phyloP scores from a whole-genome alignment of 306 rosid genomes.

The Hippophae gyantsensis region DNA sequence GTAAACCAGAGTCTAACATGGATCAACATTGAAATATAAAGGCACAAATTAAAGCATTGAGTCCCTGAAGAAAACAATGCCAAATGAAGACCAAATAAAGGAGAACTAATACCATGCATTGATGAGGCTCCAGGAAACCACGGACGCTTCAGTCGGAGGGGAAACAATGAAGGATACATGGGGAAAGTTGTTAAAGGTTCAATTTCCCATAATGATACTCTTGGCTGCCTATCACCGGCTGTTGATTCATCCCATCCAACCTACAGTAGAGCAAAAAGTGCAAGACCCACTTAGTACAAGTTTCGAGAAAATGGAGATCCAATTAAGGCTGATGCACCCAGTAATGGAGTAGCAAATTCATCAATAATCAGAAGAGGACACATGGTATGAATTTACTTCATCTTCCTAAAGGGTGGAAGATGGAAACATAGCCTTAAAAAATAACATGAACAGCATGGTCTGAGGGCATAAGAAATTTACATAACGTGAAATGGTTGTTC shows the following conservation, averaged over 20 bases:
- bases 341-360: background rate
- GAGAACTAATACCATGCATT: slow-evolving; percentile 41
- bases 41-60: too few species aligned
- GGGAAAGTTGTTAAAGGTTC: slow-evolving; percentile 90
- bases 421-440: too few species aligned
- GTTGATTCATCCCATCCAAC: slow-evolving; percentile 96
- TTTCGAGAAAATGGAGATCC: background rate
- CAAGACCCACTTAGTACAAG: background rate
- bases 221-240: slow-evolving; percentile 76
- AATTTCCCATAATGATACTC: slow-evolving; percentile 87
- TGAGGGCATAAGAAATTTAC: too few species aligned
- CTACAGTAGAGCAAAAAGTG: slow-evolving; percentile 18
- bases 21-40: too few species aligned
- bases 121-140: slow-evolving; percentile 80
- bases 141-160: slow-evolving; percentile 77
- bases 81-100: too few species aligned
- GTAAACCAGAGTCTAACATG: too few species aligned
- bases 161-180: slow-evolving; percentile 83
- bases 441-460: too few species aligned
- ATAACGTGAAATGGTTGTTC: too few species aligned
- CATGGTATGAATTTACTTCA: too few species aligned
- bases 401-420: too few species aligned
- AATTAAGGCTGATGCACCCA: background rate
- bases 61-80: too few species aligned
- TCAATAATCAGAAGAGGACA: background rate